Evolutionary conservation across 208 protist genomes (phyloP), one percentile per base, ranked within the genome.

Genomic region (Trypanosoma brucei): DNA sequence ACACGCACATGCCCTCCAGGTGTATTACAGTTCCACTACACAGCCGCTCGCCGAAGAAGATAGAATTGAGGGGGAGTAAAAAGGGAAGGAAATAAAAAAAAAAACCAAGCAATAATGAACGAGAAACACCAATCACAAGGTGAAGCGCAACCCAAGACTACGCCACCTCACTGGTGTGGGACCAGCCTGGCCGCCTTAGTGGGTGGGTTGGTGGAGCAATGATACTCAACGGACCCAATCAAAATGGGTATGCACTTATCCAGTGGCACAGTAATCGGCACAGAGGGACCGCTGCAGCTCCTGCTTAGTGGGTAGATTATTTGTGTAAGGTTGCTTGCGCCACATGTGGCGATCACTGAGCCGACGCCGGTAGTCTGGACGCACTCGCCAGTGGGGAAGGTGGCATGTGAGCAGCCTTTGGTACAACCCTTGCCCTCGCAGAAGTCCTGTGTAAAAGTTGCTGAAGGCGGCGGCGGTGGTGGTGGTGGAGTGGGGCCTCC

Each of bases 341-440:
- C 70, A 61, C 82, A 89, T 3, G 59, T 59, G n/a, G 86, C 34
- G 45, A 84, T 71, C 36, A 68, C 72, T 2, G 77, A 86, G 52
- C 67, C 62, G 60, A 68, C 77, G 49, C 46, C 68, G 49, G 63
- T 51, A 11, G 52, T 50, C 48, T 33, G 60, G 45, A 86, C 31
- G 51, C 85, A 92, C 36, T 46, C 42, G 53, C 62, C 71, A 22
- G 72, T 78, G 49, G 53, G 56, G 67, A 79, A 82, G 36, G 75
- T 59, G 31, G 59, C 34, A 35, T 75, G 68, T 14, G 33, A 60
- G 70, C 82, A 88, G 72, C 81, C 37, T 36, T 62, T 37, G 65
- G 42, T 11, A 46, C 11, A 22, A 22, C 22, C 22, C 11, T 11
- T 6, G 42, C 42, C 42, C 42, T 46, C 42, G 42, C 42, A 46